Evolutionary conservation across 2,329 filamentous ascomycete species (phyloP), one percentile per base, ranked within the genome.

Genomic region (Stenocarpella maydis): DNA sequence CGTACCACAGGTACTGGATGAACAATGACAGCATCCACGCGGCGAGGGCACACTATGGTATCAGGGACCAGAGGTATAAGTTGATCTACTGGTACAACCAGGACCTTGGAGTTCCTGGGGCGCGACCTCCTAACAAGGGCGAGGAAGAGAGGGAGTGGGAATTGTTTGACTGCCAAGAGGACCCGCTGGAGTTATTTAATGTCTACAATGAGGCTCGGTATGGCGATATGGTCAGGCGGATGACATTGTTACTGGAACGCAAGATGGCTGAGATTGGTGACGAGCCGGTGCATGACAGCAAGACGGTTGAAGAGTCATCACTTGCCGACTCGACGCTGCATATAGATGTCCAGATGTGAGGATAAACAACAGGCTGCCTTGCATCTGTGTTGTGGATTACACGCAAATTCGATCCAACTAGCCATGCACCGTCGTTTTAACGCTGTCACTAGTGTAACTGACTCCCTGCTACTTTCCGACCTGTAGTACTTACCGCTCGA

Each of bases 1-100:
- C 85, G 0, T 87, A 87, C 68, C 84, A 88, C 69, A 80, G 84
- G 0, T 87, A 87, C 75, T 87, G 84, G 85, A 87, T 87, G 85
- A 83, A 87, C 74, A 80, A 80, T 26, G 85, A 87, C 68, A 74
- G 79, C 0, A 83, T 84, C 10, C 85, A 87, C 70, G 73, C 85
- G 8, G 83, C 82, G 0, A 82, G 82, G 70, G 85, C 85, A 0
- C 85, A 87, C 73, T 87, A 87, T 66, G 85, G 85, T 1, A 78
- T 86, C 8, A 78, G 85, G 0, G 78, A 87, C 70, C 82, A 84
- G 72, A 74, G 83, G 4, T 87, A 86, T 72, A 87, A 87, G 79
- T 72, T 87, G 2, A 87, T 87, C 21, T 87, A 86, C 74, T 87
- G 85, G 85, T 88, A 87, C 71, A 85, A 85, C 60, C 82, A 87